Evolutionary conservation across 2,329 filamentous ascomycete genomes (phyloP).

Genomic region (Hymenoscyphus fructigenus): DNA sequence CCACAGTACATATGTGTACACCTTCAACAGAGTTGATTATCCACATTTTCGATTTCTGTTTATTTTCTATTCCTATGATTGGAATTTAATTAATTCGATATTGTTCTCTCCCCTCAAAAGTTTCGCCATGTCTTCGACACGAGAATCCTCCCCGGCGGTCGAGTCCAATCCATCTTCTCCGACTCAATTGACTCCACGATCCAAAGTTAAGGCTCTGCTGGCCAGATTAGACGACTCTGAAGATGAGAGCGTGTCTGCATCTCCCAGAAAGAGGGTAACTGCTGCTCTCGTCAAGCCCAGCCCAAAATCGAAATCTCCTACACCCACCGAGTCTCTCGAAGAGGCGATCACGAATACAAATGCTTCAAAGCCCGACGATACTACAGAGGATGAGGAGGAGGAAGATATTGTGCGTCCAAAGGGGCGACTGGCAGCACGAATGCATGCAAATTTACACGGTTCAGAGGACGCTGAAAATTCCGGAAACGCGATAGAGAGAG

Average conservation of each 20-base stretch:
- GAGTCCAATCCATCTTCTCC: slow-evolving; percentile 45
- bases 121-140: slow-evolving; percentile 48
- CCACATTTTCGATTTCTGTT: background rate
- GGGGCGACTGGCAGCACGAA: slow-evolving; percentile 63
- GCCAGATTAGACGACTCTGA: slow-evolving; percentile 51
- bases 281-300: slow-evolving; percentile 17
- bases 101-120: slow-evolving; percentile 5
- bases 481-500: slow-evolving; percentile 41
- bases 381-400: slow-evolving; percentile 45
- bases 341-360: slow-evolving; percentile 7
- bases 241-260: slow-evolving; percentile 28
- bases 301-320: slow-evolving; percentile 14
- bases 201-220: slow-evolving; percentile 55
- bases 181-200: slow-evolving; percentile 47
- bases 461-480: slow-evolving; percentile 17
- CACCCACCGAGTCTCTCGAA: slow-evolving; percentile 8
- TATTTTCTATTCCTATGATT: slow-evolving; percentile 4
- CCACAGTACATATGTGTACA: slow-evolving; percentile 4
- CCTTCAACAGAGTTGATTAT: background rate
- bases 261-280: slow-evolving; percentile 25
- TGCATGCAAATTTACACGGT: slow-evolving; percentile 45
- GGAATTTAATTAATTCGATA: slow-evolving; percentile 9
- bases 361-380: slow-evolving; percentile 8
- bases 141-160: slow-evolving; percentile 47
- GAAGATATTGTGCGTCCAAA: slow-evolving; percentile 54